Percentiles rank a stretch among this genome's conserved stretches.
Conservation (phyloP, 1,139 yeast species). For the Debaryomyces udenii region DNA sequence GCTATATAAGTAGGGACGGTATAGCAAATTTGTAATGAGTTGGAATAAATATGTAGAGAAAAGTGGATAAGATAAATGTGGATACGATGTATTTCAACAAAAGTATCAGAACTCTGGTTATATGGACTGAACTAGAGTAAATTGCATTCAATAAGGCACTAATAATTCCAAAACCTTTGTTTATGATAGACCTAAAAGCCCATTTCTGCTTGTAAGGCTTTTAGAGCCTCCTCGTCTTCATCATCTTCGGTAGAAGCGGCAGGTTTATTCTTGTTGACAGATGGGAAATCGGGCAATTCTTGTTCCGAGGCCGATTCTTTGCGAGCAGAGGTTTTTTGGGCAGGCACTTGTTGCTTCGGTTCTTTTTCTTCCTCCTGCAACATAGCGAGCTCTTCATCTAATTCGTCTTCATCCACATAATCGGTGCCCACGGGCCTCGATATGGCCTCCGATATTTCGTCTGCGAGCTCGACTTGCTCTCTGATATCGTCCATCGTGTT, state of each 20-base stretch:
- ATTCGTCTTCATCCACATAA: conserved; percentile 76
- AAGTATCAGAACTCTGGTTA: too few species aligned
- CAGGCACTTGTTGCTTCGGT: conserved; percentile 26
- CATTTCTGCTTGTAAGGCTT: conserved; percentile 93
- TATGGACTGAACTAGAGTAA: too few species aligned
- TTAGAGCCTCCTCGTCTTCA: conserved; percentile 89
- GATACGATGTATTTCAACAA: not conserved
- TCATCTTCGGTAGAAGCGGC: conserved; percentile 62
- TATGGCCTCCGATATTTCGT: conserved; percentile 94
- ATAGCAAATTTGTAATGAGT: conserved; percentile 5
- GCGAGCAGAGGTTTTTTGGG: conserved; percentile 20
- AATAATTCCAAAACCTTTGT: not conserved
- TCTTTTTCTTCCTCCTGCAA: conserved; percentile 79
- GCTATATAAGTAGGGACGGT: conserved; percentile 1
- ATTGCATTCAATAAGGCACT: not conserved
- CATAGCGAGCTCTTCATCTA: conserved; percentile 87
- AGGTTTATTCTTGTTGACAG: conserved; percentile 42
- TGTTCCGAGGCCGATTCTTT: conserved; percentile 19
- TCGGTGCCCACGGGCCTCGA: conserved; percentile 88
- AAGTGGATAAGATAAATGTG: not conserved
- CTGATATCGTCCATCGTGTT: conserved; percentile 98
- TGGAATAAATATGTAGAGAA: not conserved
- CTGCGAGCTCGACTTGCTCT: conserved; percentile 93
- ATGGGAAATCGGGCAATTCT: conserved; percentile 53
- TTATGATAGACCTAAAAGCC: conserved; percentile 54